Evolutionary conservation across 108 stramenopile species (phyloP).

Genomic region (Discostella stelligeroides): DNA sequence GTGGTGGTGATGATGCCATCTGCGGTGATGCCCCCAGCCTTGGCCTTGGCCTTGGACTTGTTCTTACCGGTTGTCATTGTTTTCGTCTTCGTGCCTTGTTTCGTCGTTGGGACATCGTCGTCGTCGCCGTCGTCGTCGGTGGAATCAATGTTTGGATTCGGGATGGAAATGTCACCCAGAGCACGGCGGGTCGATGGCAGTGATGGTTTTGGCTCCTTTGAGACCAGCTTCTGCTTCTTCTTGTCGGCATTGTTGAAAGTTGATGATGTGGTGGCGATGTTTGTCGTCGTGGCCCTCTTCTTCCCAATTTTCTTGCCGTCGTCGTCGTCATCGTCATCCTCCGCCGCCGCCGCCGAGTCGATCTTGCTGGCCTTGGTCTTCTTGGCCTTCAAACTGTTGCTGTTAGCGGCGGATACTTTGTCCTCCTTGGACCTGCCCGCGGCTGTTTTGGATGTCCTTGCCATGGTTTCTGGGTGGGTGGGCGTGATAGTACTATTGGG

Average conservation of each 20-base stretch:
- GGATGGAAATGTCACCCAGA: background rate
- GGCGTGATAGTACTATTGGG: background rate
- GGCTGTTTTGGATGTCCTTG: constrained; percentile 2
- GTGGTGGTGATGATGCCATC: background rate
- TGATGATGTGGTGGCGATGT: no score
- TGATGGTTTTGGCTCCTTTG: background rate
- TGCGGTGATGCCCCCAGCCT: no score
- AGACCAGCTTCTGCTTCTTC: background rate
- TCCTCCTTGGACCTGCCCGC: constrained; percentile 10
- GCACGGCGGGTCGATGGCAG: background rate
- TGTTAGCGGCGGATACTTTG: background rate
- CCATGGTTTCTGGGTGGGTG: constrained; percentile 10
- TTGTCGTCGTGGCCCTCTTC: no score
- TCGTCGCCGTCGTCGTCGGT: constrained; percentile 7
- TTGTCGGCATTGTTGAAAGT: no score
- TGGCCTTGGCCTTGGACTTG: no score
- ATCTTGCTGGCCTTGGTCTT: background rate
- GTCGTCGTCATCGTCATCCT: no score
- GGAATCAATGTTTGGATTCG: background rate
- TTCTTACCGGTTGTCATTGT: background rate
- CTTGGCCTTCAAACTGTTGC: background rate
- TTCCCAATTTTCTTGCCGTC: no score
- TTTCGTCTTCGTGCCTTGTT: background rate
- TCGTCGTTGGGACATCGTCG: background rate
- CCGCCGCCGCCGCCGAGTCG: background rate